A percentile compares a stretch with the other conserved stretches of the same genome.
These are phyloP conservation scores for Vitis hybrid DNA, from an alignment of 177 flowering plant genomes.

Conservation along the genomic window DNA sequence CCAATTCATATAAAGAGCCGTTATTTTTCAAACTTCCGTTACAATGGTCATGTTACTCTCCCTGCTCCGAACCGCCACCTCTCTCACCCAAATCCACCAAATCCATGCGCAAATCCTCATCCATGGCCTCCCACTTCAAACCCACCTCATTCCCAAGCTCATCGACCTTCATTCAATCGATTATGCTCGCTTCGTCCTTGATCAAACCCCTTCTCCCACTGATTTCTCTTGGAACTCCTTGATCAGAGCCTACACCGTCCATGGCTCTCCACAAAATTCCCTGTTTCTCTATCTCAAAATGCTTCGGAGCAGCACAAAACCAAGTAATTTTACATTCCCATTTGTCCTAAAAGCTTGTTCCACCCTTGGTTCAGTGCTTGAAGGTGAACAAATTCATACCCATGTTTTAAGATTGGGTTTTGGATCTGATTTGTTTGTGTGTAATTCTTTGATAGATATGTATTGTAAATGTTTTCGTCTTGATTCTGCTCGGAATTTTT, in stretches of 20 bases:
- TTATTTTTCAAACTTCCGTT: no score
- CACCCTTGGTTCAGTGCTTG: constrained; percentile 3
- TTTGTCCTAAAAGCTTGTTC: constrained; percentile 33
- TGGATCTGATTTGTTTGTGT: constrained; percentile 20
- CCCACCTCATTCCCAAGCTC: constrained; percentile 25
- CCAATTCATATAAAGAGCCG: no score
- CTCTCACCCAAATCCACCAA: constrained; percentile 33
- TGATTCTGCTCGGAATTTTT: constrained; percentile 16
- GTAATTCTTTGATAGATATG: constrained; percentile 30
- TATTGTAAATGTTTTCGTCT: constrained; percentile 24
- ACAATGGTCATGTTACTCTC: neutral
- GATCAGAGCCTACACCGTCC: constrained; percentile 21
- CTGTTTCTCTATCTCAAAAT: no score
- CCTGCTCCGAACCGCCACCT: constrained; percentile 17
- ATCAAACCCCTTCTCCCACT: constrained; percentile 2
- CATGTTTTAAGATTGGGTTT: constrained; percentile 33
- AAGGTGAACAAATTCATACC: constrained; percentile 33
- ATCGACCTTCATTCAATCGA: constrained; percentile 17
- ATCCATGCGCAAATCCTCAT: constrained; percentile 33
- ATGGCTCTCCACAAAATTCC: constrained; percentile 12
- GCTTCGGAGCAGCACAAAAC: no score
- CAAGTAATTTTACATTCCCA: constrained; percentile 30
- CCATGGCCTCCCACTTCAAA: constrained; percentile 21
- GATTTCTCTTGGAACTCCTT: constrained; percentile 29
- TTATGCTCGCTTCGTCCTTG: constrained; percentile 20